Evolutionary conservation across 2,329 filamentous ascomycete genomes (phyloP).

Genomic region (Hawksworthiomyces lignivorus): DNA sequence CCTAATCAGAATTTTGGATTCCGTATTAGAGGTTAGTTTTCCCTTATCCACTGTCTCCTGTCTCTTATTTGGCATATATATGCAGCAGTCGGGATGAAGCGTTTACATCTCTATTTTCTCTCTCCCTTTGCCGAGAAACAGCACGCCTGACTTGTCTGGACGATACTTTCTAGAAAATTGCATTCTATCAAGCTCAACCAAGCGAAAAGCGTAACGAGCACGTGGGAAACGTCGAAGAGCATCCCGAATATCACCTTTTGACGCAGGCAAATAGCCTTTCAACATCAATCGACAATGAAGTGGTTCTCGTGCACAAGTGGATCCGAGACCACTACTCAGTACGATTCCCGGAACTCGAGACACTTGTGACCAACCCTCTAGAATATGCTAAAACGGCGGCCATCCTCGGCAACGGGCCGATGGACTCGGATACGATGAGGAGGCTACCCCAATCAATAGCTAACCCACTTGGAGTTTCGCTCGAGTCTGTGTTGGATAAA

Average conservation of each 20-base stretch:
- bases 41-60: conserved; percentile 15
- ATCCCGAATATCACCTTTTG: conserved; percentile 82
- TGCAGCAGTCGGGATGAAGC: conserved; percentile 17
- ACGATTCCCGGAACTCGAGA: conserved; percentile 87
- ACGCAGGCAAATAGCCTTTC: conserved; percentile 86
- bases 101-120: conserved; percentile 52
- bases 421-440: conserved; percentile 76
- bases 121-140: conserved; percentile 30
- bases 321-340: conserved; percentile 93
- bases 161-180: conserved; percentile 64
- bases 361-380: conserved; percentile 80
- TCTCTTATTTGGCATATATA: background rate
- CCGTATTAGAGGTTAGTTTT: conserved; percentile 63
- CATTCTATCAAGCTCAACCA: conserved; percentile 63
- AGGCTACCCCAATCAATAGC: conserved; percentile 66
- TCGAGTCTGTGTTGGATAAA: conserved; percentile 77
- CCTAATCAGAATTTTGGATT: conserved; percentile 74
- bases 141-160: conserved; percentile 59
- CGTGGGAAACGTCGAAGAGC: conserved; percentile 81
- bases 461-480: conserved; percentile 66
- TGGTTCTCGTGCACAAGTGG: conserved; percentile 90
- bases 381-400: conserved; percentile 94
- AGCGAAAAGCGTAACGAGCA: conserved; percentile 54
- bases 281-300: conserved; percentile 87
- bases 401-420: conserved; percentile 84